Conservation (phyloP, 2,329 filamentous ascomycete genomes). For the Colletotrichum sp. region DNA sequence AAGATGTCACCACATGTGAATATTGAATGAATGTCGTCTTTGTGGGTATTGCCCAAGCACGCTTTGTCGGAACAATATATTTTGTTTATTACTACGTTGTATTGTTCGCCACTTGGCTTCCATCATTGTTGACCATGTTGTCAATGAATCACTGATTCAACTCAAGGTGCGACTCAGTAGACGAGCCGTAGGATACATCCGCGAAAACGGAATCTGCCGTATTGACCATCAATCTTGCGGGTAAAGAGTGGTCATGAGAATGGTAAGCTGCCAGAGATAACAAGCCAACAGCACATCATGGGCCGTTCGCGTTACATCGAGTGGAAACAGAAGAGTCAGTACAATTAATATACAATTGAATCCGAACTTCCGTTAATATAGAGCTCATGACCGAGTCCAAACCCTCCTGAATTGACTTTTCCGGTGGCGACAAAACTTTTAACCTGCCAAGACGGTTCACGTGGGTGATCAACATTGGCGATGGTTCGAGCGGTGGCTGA, state of each 20-base stretch:
- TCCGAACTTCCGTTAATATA: neutral
- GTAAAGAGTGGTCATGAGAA: rapidly evolving
- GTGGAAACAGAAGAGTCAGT: neutral
- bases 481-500: neutral
- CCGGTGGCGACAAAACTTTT: neutral
- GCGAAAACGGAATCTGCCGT: neutral
- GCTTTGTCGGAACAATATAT: neutral
- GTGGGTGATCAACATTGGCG: neutral
- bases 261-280: neutral
- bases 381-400: neutral
- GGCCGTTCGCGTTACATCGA: rapidly evolving
- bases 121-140: neutral
- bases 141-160: neutral
- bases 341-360: neutral
- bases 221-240: neutral
- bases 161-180: neutral
- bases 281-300: too few relatives aligned
- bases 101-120: neutral
- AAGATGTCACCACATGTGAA: neutral
- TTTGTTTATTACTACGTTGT: neutral
- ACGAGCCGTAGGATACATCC: neutral
- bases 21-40: neutral
- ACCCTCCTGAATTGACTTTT: neutral
- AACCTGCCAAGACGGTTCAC: neutral
- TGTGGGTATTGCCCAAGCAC: neutral